Conservation (phyloP, 495 filamentous ascomycete species). For the Massariosphaeria phaeospora region DNA sequence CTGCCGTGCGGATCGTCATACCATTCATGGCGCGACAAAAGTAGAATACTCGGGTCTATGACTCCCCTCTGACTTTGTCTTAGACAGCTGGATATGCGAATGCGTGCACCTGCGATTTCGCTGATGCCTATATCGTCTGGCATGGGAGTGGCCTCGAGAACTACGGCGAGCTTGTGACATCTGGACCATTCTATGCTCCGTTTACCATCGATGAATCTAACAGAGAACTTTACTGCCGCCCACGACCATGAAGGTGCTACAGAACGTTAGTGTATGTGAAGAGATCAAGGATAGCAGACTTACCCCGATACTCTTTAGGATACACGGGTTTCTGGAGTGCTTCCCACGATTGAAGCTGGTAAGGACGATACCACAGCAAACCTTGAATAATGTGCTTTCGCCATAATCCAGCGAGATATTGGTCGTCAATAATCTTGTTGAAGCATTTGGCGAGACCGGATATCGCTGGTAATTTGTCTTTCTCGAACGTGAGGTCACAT, state of each 20-base stretch:
- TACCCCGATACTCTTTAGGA: background rate
- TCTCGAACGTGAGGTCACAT: background rate
- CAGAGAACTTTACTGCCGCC: background rate
- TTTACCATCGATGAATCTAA: too few relatives aligned
- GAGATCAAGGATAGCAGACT: background rate
- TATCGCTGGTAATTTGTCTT: constrained; percentile 28
- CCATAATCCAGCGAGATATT: constrained; percentile 25
- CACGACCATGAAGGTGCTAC: background rate
- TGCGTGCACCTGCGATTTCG: too few relatives aligned
- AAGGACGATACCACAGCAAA: constrained; percentile 1
- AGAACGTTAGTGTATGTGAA: background rate
- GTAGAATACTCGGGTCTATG: background rate
- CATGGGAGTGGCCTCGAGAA: too few relatives aligned
- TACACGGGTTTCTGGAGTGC: background rate
- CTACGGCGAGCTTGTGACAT: background rate
- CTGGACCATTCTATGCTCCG: background rate
- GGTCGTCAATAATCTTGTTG: background rate
- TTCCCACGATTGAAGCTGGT: background rate
- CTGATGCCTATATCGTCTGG: too few relatives aligned
- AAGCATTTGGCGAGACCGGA: constrained; percentile 34
- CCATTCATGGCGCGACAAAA: background rate
- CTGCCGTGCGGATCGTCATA: background rate
- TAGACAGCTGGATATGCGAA: background rate
- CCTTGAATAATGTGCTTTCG: background rate
- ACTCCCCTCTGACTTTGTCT: background rate